Percentiles rank a stretch among this genome's conserved stretches.
These are phyloP conservation scores for Proliferodiscus dingleyae DNA, from an alignment of 2,329 filamentous ascomycete species.

Conservation along the genomic window DNA sequence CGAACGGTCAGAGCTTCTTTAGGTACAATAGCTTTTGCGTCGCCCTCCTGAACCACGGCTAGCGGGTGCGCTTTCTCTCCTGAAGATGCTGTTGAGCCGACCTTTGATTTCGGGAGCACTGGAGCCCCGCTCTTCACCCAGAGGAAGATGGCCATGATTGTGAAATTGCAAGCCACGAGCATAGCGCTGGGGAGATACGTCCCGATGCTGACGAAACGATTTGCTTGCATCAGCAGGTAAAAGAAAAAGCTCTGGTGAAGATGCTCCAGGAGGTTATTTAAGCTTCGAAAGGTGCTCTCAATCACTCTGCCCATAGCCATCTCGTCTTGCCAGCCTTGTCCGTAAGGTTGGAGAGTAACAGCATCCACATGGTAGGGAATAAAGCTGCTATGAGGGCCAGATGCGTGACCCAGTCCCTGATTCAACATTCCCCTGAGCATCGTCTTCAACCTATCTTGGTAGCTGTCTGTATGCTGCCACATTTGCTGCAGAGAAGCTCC, in stretches of 20 bases:
- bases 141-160: conserved; percentile 88
- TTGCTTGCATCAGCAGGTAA: conserved; percentile 86
- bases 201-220: conserved; percentile 94
- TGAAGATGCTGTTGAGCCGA: conserved; percentile 22
- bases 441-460: conserved; percentile 75
- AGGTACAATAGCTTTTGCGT: conserved; percentile 21
- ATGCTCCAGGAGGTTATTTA: conserved; percentile 96
- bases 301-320: conserved; percentile 89
- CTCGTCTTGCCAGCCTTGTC: conserved; percentile 93
- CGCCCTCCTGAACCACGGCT: conserved; percentile 18
- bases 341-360: conserved; percentile 84
- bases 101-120: conserved; percentile 4
- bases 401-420: conserved; percentile 83
- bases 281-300: conserved; percentile 83
- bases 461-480: conserved; percentile 71
- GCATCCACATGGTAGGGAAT: conserved; percentile 98
- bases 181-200: conserved; percentile 98
- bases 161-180: conserved; percentile 91
- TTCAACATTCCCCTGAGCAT: conserved; percentile 91
- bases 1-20: conserved; percentile 19
- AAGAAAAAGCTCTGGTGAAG: conserved; percentile 99
- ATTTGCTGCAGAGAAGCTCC: conserved; percentile 79
- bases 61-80: conserved; percentile 32
- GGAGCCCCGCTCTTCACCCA: conserved; percentile 78
- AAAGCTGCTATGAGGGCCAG: conserved; percentile 89